These are phyloP conservation scores for Dryas integrifolia DNA, from an alignment of 331 rosid genomes.

Conservation along the genomic window DNA sequence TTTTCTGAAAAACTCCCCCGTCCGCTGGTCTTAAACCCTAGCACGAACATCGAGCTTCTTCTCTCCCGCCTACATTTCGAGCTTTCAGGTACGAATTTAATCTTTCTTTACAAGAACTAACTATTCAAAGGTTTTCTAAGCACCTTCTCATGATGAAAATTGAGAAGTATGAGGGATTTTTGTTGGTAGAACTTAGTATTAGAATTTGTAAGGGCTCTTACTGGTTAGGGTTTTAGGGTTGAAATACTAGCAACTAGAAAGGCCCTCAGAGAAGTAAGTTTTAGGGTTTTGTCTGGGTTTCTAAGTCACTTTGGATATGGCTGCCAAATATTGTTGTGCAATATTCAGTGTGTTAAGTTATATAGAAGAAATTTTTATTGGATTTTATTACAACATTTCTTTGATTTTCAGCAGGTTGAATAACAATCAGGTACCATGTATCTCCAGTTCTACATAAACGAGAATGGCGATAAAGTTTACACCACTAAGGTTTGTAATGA, in stretches of 20 bases:
- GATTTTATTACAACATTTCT: not conserved
- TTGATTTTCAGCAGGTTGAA: constrained; percentile 27
- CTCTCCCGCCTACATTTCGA: constrained; percentile 6
- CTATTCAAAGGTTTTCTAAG: not conserved
- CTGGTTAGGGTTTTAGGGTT: too few species aligned
- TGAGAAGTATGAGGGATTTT: too few species aligned
- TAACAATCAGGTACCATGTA: constrained; percentile 46
- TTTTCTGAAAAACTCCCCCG: not conserved
- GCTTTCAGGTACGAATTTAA: constrained; percentile 14
- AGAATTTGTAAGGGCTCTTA: too few species aligned
- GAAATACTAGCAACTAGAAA: too few species aligned
- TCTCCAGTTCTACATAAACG: constrained; percentile 86
- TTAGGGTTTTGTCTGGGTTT: too few species aligned
- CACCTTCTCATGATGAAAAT: too few species aligned
- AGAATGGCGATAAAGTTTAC: constrained; percentile 87
- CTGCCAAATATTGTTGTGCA: not conserved
- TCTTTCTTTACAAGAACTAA: not conserved
- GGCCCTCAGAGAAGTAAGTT: too few species aligned
- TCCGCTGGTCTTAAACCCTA: constrained; percentile 4
- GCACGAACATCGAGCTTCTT: not conserved
- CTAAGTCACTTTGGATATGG: too few species aligned
- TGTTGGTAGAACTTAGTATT: too few species aligned
- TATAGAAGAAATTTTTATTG: not conserved
- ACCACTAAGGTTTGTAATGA: constrained; percentile 65
- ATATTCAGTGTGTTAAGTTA: not conserved